These are phyloP conservation scores for Phaeophleospora eucalypticola DNA, from an alignment of 2,329 filamentous ascomycete species.

Conservation along the genomic window DNA sequence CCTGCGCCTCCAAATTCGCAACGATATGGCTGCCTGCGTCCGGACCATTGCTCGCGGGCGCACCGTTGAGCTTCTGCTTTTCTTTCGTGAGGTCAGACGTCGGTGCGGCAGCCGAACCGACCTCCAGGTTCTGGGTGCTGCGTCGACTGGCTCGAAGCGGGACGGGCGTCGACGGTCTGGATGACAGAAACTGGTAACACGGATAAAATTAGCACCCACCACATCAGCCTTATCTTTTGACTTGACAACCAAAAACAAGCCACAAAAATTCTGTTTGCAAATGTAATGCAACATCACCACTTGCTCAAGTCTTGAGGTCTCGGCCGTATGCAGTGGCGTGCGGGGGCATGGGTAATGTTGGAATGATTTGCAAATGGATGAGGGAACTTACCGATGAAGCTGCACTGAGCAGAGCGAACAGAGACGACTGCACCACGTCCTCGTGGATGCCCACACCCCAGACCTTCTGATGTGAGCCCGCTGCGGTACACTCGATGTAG, in stretches of 20 bases:
- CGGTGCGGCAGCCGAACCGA: slow-evolving; percentile 5
- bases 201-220: not conserved
- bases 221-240: too few species aligned
- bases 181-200: slow-evolving; percentile 62
- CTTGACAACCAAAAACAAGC: too few species aligned
- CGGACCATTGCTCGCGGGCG: slow-evolving; percentile 27
- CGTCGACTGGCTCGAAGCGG: slow-evolving; percentile 57
- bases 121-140: slow-evolving; percentile 40
- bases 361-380: not conserved
- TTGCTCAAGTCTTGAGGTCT: too few species aligned
- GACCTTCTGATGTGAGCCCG: slow-evolving; percentile 64
- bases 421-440: slow-evolving; percentile 84
- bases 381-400: slow-evolving; percentile 74
- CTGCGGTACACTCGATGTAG: slow-evolving; percentile 82
- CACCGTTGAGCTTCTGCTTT: slow-evolving; percentile 27
- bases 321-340: too few species aligned
- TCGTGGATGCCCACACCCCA: slow-evolving; percentile 92
- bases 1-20: slow-evolving; percentile 29
- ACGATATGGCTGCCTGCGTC: slow-evolving; percentile 30
- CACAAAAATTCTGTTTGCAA: too few species aligned
- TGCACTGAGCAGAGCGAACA: slow-evolving; percentile 79
- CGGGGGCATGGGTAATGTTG: too few species aligned
- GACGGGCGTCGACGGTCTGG: slow-evolving; percentile 64
- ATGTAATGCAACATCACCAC: too few species aligned
- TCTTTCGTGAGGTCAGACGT: slow-evolving; percentile 24